Evolutionary conservation across 768 basidiomycete species (phyloP).

Genomic region (Panaeolus papilionaceus): DNA sequence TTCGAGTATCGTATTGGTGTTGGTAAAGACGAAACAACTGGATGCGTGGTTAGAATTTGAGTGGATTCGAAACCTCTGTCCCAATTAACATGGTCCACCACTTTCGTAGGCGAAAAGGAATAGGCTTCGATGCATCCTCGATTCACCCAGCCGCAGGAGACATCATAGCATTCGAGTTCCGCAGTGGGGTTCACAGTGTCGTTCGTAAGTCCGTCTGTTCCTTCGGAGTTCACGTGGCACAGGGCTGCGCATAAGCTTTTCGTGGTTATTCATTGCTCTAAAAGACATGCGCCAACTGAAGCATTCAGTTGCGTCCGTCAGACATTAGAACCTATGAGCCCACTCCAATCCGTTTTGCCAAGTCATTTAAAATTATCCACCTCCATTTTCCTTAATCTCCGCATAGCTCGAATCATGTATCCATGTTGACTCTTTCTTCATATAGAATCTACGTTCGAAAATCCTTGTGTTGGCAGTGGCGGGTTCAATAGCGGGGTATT

Average conservation of each 20-base stretch:
- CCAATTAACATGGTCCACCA: background rate
- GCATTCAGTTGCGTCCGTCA: background rate
- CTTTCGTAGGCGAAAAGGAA: constrained; percentile 40
- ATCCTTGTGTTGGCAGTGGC: constrained; percentile 42
- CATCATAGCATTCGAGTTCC: constrained; percentile 43
- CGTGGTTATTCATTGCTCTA: background rate
- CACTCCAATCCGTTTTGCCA: background rate
- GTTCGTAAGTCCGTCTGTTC: constrained; percentile 37
- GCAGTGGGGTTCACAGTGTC: constrained; percentile 45
- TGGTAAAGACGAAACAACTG: constrained; percentile 48
- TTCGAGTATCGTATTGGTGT: constrained; percentile 43
- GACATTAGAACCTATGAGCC: background rate
- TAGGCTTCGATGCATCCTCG: constrained; percentile 48
- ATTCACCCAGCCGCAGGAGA: constrained; percentile 43
- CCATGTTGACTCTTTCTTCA: constrained; percentile 7
- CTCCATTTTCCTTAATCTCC: constrained; percentile 5
- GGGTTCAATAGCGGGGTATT: constrained; percentile 42
- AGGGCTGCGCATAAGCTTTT: background rate
- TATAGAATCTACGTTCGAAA: constrained; percentile 43
- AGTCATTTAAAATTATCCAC: background rate
- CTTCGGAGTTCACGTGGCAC: constrained; percentile 1
- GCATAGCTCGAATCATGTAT: background rate
- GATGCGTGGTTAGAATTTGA: constrained; percentile 30
- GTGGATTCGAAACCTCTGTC: background rate
- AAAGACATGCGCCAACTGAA: background rate